A percentile compares a stretch with the other conserved stretches of the same genome.
These are phyloP conservation scores for Boletus vinaceobasis DNA, from an alignment of 768 basidiomycete genomes.

Conservation along the genomic window DNA sequence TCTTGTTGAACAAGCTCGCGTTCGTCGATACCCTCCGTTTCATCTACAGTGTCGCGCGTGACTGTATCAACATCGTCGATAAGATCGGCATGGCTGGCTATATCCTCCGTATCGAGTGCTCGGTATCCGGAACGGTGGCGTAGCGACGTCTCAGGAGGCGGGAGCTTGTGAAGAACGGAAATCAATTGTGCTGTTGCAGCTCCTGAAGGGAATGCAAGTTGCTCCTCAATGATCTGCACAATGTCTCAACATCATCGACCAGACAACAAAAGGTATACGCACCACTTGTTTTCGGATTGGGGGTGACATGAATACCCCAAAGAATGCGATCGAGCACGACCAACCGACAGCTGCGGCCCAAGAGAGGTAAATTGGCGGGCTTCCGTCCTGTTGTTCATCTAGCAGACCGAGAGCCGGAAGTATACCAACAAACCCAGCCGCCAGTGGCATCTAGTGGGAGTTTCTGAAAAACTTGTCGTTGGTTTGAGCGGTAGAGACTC, in stretches of 20 bases:
- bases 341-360: constrained; percentile 76
- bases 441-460: constrained; percentile 64
- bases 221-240: constrained; percentile 83
- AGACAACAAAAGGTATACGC: constrained; percentile 25
- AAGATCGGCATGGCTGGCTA: constrained; percentile 16
- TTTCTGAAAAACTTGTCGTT: not conserved
- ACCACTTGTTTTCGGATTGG: constrained; percentile 95
- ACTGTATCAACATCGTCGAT: constrained; percentile 1
- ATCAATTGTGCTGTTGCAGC: constrained; percentile 96
- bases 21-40: constrained; percentile 31
- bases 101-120: constrained; percentile 32
- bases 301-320: constrained; percentile 97
- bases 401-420: constrained; percentile 85
- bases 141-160: constrained; percentile 59
- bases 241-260: constrained; percentile 1
- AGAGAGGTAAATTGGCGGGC: constrained; percentile 67
- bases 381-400: constrained; percentile 70
- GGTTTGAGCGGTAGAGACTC: constrained; percentile 1
- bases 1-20: constrained; percentile 53
- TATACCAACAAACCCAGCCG: constrained; percentile 89
- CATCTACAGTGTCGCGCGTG: constrained; percentile 26
- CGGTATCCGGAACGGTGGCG: constrained; percentile 58
- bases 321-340: constrained; percentile 92
- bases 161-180: constrained; percentile 78
- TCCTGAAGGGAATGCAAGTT: constrained; percentile 91